Base-by-base conservation (phyloP, 192 early-diverging fungal species). In the Coemansia sp. region DNA sequence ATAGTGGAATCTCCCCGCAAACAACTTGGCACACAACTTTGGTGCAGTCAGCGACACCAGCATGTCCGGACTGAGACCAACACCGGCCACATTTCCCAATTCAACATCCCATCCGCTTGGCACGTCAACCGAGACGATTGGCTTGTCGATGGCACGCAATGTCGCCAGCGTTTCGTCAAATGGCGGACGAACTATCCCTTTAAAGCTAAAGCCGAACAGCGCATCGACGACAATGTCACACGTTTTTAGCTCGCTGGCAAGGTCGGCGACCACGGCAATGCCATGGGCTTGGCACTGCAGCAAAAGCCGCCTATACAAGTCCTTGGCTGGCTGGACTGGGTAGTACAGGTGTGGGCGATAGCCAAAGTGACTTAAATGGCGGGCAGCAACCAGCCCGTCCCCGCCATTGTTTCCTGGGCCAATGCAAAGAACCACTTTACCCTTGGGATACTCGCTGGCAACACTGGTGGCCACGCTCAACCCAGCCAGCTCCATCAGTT, bases 331-430 rank as follows among this genome's bases (percentile, higher is more conserved):
- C 68, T 83, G 82, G 53, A 91, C 92, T 9, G 95, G 94, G 64
- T 94, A 95, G 58, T 86, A 94, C 1, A 95, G 72, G 17, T 70
- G 70, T 12, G 90, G 90, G 15, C 82, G 58, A 65, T 90, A 95
- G 7, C 95, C 95, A 84, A 95, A 99, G 72, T 94, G 93, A 19
- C 61, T 65, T 21, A 99, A 70, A 63, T 97, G 95, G 26, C 95
- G 85, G 11, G 95, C 95, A 14, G 93, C 92, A 24, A 99, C 97
- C 15, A 99, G 82, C 1, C 90, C 97, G 76, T 99, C 97, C 15
- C 95, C 95, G 26, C 97, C 97, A 73, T 99, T 99, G 70, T 99
- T 98, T 38, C 96, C 97, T 34, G 89, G 89, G 2, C 90, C 92
- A 48, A 86, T 83, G 68, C 87, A 89, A 12, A 95, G 79, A 7